Conservation (phyloP, 176 grass and related monocot species). For the Raddia distichophylla region DNA sequence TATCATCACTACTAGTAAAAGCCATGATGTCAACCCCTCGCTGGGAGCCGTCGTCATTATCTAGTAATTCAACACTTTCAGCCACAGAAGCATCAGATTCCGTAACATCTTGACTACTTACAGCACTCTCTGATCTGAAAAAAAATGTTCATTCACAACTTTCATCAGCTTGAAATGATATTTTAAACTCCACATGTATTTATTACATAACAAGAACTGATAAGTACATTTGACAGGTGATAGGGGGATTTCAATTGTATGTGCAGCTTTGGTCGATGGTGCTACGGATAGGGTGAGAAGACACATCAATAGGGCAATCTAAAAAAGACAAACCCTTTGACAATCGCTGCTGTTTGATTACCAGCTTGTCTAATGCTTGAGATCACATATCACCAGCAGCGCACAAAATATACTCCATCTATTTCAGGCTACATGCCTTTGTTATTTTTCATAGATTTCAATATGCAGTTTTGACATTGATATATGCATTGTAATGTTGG, state of each 20-base stretch:
- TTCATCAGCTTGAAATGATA: slow-evolving; percentile 21
- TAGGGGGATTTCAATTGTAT: slow-evolving; percentile 30
- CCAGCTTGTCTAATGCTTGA: neutral
- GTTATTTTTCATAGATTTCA: slow-evolving; percentile 7
- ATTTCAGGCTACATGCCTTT: neutral
- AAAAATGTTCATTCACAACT: slow-evolving; percentile 27
- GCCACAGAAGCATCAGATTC: slow-evolving; percentile 49
- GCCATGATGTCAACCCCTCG: neutral
- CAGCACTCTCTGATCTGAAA: slow-evolving; percentile 77
- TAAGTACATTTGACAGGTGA: neutral
- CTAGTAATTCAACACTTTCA: slow-evolving; percentile 45
- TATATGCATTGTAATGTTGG: neutral
- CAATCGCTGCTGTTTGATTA: neutral
- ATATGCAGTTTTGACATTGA: neutral
- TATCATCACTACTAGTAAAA: slow-evolving; percentile 46
- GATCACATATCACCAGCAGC: neutral
- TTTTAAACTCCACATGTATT: neutral
- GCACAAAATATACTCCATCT: neutral
- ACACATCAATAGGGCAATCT: neutral
- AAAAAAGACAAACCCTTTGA: neutral
- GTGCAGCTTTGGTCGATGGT: neutral
- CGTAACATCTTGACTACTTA: slow-evolving; percentile 54
- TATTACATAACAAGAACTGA: slow-evolving; percentile 19
- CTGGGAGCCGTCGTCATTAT: slow-evolving; percentile 58
- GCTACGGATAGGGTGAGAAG: too few relatives aligned